Base-by-base conservation (phyloP, 1,284 basidiomycete genomes). In the Puccinia brachypodii region DNA sequence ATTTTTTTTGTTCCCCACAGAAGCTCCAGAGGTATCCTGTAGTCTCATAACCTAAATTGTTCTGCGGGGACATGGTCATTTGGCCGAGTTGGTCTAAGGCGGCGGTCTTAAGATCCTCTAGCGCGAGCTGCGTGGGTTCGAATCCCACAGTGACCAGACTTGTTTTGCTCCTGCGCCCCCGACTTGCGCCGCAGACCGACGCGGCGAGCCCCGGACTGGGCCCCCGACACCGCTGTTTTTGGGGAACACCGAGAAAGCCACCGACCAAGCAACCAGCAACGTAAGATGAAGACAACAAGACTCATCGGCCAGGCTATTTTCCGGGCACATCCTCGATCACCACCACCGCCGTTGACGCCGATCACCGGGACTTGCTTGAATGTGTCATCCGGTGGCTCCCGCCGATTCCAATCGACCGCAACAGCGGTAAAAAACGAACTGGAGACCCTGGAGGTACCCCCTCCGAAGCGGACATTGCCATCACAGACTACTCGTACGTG, bases 21-120 rank as follows among this genome's bases (percentile, higher is more conserved):
- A n/a, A n/a, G n/a, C n/a, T n/a, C n/a, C n/a, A n/a, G n/a, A n/a
- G n/a, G n/a, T n/a, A n/a, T n/a, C n/a, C n/a, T n/a, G n/a, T n/a
- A n/a, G n/a, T n/a, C n/a, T n/a, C n/a, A n/a, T n/a, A n/a, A n/a
- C n/a, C n/a, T n/a, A n/a, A n/a, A n/a, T n/a, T n/a, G n/a, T n/a
- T n/a, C n/a, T n/a, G n/a, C n/a, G n/a, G 42, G 42, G 42, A 58
- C 68, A 69, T 28, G 69, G 69, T 72, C 44, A 72, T 72, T 75
- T 79, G 77, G 64, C 77, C 77, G 77, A 79, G 77, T 79, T 77
- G 77, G 77, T 79, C 77, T 69, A 79, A 79, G 77, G 77, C 47
- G 77, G 64, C 68, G 66, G 77, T 69, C 66, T 79, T 79, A 72
- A 72, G 77, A 69, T 69, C 77, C 66, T 68, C 64, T 79, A 79